Conservation (phyloP, 2,329 filamentous ascomycete genomes). For the Fusarium hostae region DNA sequence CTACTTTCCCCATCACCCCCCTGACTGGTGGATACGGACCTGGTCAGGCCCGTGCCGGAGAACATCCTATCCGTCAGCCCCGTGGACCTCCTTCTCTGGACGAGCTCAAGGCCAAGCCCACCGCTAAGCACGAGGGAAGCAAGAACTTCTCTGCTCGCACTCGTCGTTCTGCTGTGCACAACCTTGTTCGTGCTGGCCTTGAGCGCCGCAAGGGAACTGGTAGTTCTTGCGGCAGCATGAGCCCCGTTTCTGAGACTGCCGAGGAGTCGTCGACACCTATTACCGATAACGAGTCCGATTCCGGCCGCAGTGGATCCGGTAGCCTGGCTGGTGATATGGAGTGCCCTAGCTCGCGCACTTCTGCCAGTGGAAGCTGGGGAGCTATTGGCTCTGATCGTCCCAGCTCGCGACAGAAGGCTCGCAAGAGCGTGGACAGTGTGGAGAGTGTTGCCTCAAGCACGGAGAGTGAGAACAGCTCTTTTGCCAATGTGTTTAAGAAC, state of each 20-base stretch:
- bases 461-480: slow-evolving; percentile 68
- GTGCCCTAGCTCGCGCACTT: slow-evolving; percentile 79
- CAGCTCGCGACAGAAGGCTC: slow-evolving; percentile 73
- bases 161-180: slow-evolving; percentile 90
- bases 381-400: slow-evolving; percentile 91
- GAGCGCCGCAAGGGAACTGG: slow-evolving; percentile 83
- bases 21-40: slow-evolving; percentile 89
- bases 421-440: slow-evolving; percentile 71
- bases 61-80: slow-evolving; percentile 93
- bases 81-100: slow-evolving; percentile 92
- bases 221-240: slow-evolving; percentile 80
- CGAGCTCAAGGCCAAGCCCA: slow-evolving; percentile 89
- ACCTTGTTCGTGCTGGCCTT: slow-evolving; percentile 88
- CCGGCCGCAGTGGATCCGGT: slow-evolving; percentile 77
- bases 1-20: slow-evolving; percentile 82
- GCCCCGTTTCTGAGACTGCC: slow-evolving; percentile 85
- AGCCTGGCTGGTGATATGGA: slow-evolving; percentile 81
- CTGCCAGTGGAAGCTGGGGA: slow-evolving; percentile 76
- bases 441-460: slow-evolving; percentile 64
- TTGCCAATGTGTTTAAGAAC: slow-evolving; percentile 74
- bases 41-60: slow-evolving; percentile 90
- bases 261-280: slow-evolving; percentile 74
- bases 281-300: slow-evolving; percentile 80
- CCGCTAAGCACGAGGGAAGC: slow-evolving; percentile 92
- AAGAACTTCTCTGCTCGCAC: slow-evolving; percentile 97